Percentiles rank a stretch among this genome's conserved stretches.
phyloP scores from a whole-genome alignment of 1,284 basidiomycete genomes.

The Papiliotrema nemorosa region DNA sequence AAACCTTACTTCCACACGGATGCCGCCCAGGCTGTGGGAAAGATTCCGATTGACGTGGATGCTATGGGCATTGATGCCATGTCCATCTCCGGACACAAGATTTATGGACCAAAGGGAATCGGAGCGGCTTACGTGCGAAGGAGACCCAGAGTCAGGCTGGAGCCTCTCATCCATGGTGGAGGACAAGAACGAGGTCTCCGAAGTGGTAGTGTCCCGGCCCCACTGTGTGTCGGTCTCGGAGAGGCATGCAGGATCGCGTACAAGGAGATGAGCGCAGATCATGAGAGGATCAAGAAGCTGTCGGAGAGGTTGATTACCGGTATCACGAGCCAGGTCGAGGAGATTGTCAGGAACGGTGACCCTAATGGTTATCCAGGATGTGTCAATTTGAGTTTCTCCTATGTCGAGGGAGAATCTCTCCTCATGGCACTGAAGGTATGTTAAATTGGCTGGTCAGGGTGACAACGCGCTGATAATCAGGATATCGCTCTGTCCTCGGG shows the following conservation, averaged over 20 bases:
- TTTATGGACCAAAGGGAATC: slow-evolving; percentile 97
- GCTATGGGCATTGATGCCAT: slow-evolving; percentile 93
- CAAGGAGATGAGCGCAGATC: slow-evolving; percentile 89
- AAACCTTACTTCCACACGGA: slow-evolving; percentile 97
- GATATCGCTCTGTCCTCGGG: slow-evolving; percentile 97
- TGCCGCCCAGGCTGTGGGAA: slow-evolving; percentile 92
- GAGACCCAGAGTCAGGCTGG: slow-evolving; percentile 86
- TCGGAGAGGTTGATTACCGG: slow-evolving; percentile 77
- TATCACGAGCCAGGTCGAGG: slow-evolving; percentile 78
- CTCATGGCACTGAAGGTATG: slow-evolving; percentile 87
- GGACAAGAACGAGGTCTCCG: slow-evolving; percentile 95
- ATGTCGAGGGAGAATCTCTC: slow-evolving; percentile 95
- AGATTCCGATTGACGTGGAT: slow-evolving; percentile 88
- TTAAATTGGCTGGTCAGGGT: not conserved
- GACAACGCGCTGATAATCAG: slow-evolving; percentile 47
- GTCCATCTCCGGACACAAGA: slow-evolving; percentile 95
- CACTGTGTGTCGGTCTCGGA: slow-evolving; percentile 86
- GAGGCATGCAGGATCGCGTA: slow-evolving; percentile 92
- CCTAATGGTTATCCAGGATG: slow-evolving; percentile 83
- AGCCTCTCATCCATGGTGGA: slow-evolving; percentile 93
- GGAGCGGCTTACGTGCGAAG: slow-evolving; percentile 93
- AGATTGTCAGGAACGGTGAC: slow-evolving; percentile 94
- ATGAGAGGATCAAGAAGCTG: slow-evolving; percentile 68
- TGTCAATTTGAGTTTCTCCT: slow-evolving; percentile 92
- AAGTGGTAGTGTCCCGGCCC: slow-evolving; percentile 89